A percentile compares a stretch with the other conserved stretches of the same genome.
Conservation (phyloP, 2,329 filamentous ascomycete genomes). For the Beauveria australis region DNA sequence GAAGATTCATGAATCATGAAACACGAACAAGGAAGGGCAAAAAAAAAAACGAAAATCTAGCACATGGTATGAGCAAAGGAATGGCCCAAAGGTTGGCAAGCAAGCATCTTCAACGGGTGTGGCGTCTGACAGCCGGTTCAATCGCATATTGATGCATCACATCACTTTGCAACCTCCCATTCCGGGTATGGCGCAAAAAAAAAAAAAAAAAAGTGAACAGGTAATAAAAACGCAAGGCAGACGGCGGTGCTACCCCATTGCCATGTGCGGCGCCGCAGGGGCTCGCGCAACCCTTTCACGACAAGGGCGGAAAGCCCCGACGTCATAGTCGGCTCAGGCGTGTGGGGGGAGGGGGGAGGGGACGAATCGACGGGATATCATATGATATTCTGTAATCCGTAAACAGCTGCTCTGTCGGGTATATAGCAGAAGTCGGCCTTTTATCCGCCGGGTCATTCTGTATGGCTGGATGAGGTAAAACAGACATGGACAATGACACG, state of each 20-base stretch:
- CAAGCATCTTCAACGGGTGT: slow-evolving; percentile 5
- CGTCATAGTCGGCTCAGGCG: slow-evolving; percentile 7
- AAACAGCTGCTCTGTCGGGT: background rate
- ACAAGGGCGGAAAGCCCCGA: background rate
- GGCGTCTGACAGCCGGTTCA: slow-evolving; percentile 1
- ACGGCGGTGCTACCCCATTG: background rate
- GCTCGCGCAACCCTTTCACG: background rate
- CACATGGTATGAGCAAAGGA: background rate
- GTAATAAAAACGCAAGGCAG: background rate
- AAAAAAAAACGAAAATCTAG: background rate
- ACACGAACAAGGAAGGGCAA: background rate
- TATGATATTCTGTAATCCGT: too few species aligned
- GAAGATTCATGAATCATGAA: background rate
- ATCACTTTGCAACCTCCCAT: background rate
- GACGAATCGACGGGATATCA: background rate
- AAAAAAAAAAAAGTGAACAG: background rate
- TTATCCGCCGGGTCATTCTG: too few species aligned
- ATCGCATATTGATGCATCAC: background rate
- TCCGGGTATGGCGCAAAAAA: background rate
- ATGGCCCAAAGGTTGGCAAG: background rate
- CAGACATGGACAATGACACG: too few species aligned
- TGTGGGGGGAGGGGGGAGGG: background rate
- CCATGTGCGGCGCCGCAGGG: background rate
- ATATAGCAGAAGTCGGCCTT: background rate
- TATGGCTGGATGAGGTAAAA: too few species aligned